Conservation (phyloP, 2,329 filamentous ascomycete species). For the Hymenoscyphus repandus region DNA sequence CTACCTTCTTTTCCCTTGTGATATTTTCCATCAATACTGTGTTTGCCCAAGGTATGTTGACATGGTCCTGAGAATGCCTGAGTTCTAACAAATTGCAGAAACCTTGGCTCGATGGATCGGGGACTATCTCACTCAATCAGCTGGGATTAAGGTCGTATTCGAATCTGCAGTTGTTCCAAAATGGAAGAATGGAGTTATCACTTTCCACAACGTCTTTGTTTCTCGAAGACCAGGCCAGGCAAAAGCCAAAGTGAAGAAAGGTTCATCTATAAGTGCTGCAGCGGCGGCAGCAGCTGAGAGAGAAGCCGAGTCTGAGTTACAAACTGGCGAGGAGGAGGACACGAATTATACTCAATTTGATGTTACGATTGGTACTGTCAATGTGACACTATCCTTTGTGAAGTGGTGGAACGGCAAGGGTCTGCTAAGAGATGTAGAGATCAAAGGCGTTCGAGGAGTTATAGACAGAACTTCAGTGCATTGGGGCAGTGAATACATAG, state of each 20-base stretch:
- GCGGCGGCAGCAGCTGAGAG: conserved; percentile 75
- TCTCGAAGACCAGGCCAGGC: conserved; percentile 82
- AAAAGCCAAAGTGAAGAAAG: conserved; percentile 82
- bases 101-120: conserved; percentile 89
- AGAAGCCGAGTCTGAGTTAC: conserved; percentile 43
- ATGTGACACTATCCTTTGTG: conserved; percentile 93
- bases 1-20: conserved; percentile 89
- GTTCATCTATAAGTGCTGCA: conserved; percentile 77
- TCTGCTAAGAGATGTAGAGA: conserved; percentile 82
- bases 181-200: conserved; percentile 93
- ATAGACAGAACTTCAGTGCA: conserved; percentile 81
- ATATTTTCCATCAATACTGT: conserved; percentile 94
- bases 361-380: conserved; percentile 87
- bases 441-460: conserved; percentile 88
- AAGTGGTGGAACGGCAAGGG: conserved; percentile 99
- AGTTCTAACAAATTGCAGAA: conserved; percentile 48
- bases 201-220: conserved; percentile 94
- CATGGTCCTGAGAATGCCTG: background rate
- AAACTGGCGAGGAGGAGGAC: conserved; percentile 55
- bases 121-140: conserved; percentile 91
- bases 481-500: conserved; percentile 63
- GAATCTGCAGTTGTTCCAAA: conserved; percentile 96
- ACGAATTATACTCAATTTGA: conserved; percentile 98
- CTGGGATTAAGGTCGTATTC: conserved; percentile 89
- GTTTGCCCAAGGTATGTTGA: conserved; percentile 73